Base-by-base conservation (phyloP, 257 asterid genomes). In the Solanum ossicruentum region DNA sequence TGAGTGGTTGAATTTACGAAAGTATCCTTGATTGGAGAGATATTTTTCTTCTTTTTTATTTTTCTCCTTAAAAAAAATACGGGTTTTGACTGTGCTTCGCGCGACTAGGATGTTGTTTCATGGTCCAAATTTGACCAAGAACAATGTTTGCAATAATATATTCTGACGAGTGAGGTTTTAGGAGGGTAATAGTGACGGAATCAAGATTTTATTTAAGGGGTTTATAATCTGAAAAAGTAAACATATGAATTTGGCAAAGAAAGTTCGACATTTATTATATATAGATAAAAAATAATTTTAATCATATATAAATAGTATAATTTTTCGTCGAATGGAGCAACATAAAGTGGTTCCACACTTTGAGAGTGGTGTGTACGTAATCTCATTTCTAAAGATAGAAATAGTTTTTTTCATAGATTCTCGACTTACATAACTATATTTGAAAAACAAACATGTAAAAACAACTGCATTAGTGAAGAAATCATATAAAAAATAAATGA, bases 11-110 rank as follows among this genome's bases (percentile, higher is more conserved):
- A 61, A 69, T 49, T 55, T 89, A 82, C 91, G 4, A 7, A 78
- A 85, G 41, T 89, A 12, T 45, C 92, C 91, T 84, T 84, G 21
- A 10, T 7, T 52, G 39, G 20, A 7, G 3, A 47, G 56, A 71
- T 43, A 6, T 45, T 73, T 41, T 20, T 28, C 8, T n/a, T 7
- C 7, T 71, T 12, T 28, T 41, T 71, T 41, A 36, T 3, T 11
- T 15, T 71, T 71, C 26, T 52, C 47, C 17, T 49, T n/a, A 36
- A 36, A 32, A 36, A 36, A 12, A 69, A 28, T 10, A 7, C 0
- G 10, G 54, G 81, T 71, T 86, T 65, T 63, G 72, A 58, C 26
- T 10, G 84, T 83, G 88, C 86, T 18, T 61, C 70, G 84, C 85
- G 51, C 5, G 83, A 21, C 69, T 4, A 61, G 69, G 69, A 21